phyloP scores from a whole-genome alignment of 139 green algal genomes.

The Chlorella sp. region DNA sequence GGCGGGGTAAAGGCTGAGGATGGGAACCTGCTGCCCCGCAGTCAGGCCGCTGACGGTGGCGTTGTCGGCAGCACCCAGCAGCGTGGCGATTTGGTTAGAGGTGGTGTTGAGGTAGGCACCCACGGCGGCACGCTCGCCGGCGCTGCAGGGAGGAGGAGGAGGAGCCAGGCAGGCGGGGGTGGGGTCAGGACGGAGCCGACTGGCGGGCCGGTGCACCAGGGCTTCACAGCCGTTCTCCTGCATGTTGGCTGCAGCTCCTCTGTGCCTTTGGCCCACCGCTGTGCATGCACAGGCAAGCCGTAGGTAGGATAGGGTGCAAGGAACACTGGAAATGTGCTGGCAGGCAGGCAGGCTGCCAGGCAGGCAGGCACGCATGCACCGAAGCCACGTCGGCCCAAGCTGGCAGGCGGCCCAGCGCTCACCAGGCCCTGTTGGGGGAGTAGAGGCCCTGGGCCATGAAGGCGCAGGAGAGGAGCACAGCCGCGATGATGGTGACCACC shows the following conservation, averaged over 20 bases:
- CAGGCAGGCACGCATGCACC: neutral
- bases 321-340: neutral
- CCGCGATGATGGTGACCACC: slow-evolving; percentile 38
- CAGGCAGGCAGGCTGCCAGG: neutral
- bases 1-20: neutral
- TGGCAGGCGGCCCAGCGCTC: neutral
- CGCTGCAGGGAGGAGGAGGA: neutral
- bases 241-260: no score
- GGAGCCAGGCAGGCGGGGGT: neutral
- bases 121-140: neutral
- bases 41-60: neutral
- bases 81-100: neutral
- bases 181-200: neutral
- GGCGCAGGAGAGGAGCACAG: slow-evolving; percentile 16
- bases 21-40: neutral
- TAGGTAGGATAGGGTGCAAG: no score
- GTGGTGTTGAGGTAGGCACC: slow-evolving; percentile 9
- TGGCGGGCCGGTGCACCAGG: no score
- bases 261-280: no score
- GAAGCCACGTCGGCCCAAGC: no score
- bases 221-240: no score
- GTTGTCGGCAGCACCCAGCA: neutral
- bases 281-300: no score
- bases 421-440: slow-evolving; percentile 1
- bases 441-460: slow-evolving; percentile 38